Evolutionary conservation across 2,329 filamentous ascomycete species (phyloP).

Genomic region (Talaromyces albobiverticillius): DNA sequence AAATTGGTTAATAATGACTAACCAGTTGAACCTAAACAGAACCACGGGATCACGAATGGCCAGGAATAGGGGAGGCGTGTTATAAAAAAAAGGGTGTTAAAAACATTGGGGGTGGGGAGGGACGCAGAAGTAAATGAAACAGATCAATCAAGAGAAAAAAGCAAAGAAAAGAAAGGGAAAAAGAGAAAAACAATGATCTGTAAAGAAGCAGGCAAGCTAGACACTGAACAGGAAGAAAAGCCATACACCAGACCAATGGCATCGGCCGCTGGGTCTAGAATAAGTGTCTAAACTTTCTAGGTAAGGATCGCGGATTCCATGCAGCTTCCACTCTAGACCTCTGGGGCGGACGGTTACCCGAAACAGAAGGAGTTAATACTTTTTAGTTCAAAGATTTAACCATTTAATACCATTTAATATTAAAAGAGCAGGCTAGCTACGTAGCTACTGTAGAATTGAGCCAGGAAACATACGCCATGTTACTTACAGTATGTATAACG

Average conservation of each 20-base stretch:
- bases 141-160: slow-evolving; percentile 18
- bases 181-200: slow-evolving; percentile 8
- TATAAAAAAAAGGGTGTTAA: neutral
- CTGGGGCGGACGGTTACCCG: slow-evolving; percentile 4
- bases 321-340: slow-evolving; percentile 13
- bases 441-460: no score
- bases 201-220: neutral
- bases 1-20: no score
- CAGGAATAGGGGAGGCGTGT: neutral
- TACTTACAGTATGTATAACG: no score
- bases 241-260: neutral
- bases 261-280: neutral
- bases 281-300: neutral
- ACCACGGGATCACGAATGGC: no score
- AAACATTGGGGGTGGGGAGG: slow-evolving; percentile 11
- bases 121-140: slow-evolving; percentile 17
- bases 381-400: neutral
- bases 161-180: slow-evolving; percentile 15
- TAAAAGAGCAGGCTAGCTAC: no score
- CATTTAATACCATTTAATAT: no score
- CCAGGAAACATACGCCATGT: no score
- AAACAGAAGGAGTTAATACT: no score
- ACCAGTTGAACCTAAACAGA: no score
- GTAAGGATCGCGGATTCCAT: slow-evolving; percentile 12
- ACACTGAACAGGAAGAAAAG: neutral